Evolutionary conservation across 176 grass and related monocot genomes (phyloP), one percentile per base, ranked within the genome.

Genomic region (Ananas comosus): DNA sequence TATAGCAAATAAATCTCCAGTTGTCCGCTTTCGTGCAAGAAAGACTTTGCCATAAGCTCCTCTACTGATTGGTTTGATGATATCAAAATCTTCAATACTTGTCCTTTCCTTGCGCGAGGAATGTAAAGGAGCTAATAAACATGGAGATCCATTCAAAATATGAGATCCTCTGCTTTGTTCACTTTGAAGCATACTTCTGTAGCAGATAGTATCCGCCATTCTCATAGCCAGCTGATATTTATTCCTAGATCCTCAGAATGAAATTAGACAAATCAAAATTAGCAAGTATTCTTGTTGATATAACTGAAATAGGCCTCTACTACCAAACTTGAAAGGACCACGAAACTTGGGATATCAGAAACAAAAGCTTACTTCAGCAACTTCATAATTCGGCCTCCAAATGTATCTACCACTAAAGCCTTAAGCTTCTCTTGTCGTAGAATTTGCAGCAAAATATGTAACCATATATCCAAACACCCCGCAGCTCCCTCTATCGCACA

Each of bases 1-100:
- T 57, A 80, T 85, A 71, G 82, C 82, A 80, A 85, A 85, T 47
- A 85, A 22, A 50, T 85, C 82, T 75, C 77, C 77, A 58, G 82
- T 85, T 53, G 82, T 85, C 50, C 72, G 13, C 29, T 85, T 85
- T 50, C 65, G 54, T 10, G 82, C 70, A 28, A 85, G 75, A 73
- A 85, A 85, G 13, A 85, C 82, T 70, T 78, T 70, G 42, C 82
- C 82, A 71, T 74, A 85, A 66, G 77, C 82, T 58, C 82, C 82
- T 79, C 82, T 72, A 19, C 82, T 85, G 22, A 85, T 85, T 51
- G 75, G 71, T 51, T 85, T 85, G 33, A 85, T 75, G 51, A 75
- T 75, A 56, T 80, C 71, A 58, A 85, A 85, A 66, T 85, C 82
- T 67, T 85, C 82, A 47, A 80, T 80, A 67, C 64, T 71, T 51